Evolutionary conservation across 2,329 filamentous ascomycete genomes (phyloP).

Genomic region (Pestalotiopsis fici): DNA sequence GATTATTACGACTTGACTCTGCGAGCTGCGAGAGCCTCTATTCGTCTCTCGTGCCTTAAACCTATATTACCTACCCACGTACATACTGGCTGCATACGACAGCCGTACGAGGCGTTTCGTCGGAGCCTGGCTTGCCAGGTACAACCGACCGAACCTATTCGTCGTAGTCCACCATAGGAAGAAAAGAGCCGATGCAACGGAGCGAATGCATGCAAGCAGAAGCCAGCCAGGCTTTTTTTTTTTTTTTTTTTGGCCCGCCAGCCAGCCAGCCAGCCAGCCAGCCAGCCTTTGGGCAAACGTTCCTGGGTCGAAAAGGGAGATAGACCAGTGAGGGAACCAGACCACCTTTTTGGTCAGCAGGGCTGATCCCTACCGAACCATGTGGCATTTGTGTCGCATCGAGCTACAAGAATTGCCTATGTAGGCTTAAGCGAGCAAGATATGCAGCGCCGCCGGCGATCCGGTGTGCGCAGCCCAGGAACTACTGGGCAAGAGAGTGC

Average conservation of each 20-base stretch:
- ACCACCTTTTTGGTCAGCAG: background rate
- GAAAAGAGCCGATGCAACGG: background rate
- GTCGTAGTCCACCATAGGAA: background rate
- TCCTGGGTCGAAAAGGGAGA: background rate
- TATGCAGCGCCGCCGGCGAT: background rate
- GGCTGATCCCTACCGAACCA: slow-evolving; percentile 8
- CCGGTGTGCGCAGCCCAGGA: background rate
- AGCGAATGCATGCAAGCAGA: background rate
- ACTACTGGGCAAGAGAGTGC: background rate
- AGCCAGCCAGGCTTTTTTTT: too few species aligned
- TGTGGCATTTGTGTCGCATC: slow-evolving; percentile 7
- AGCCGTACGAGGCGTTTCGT: background rate
- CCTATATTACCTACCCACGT: background rate
- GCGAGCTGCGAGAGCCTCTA: background rate
- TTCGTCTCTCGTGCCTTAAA: background rate
- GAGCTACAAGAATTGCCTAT: background rate
- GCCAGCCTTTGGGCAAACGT: background rate
- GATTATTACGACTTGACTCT: background rate
- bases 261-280: background rate
- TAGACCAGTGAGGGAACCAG: background rate
- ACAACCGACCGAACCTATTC: background rate
- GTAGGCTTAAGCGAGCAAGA: slow-evolving; percentile 1
- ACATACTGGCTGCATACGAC: background rate
- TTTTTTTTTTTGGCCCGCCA: too few species aligned
- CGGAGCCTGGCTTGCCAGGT: background rate